phyloP scores from a whole-genome alignment of 139 green algal species.

The Pseudopediastrum boryanum region DNA sequence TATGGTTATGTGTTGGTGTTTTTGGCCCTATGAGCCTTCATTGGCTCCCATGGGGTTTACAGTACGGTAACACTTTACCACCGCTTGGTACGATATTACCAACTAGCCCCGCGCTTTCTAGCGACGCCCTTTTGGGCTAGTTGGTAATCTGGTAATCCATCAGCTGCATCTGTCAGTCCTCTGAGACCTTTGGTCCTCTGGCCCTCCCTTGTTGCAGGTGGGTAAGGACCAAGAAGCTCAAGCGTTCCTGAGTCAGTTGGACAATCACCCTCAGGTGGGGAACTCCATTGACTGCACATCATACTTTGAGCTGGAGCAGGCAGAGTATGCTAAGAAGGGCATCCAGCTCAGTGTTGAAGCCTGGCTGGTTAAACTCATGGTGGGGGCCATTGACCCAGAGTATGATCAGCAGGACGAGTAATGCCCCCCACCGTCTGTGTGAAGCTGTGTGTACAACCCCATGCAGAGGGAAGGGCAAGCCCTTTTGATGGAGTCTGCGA shows the following conservation, averaged over 20 bases:
- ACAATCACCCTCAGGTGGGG: conserved; percentile 31
- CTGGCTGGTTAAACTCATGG: conserved; percentile 41
- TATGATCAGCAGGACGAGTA: background rate
- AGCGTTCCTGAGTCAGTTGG: conserved; percentile 30
- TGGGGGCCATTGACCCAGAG: background rate
- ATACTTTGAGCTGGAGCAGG: conserved; percentile 35
- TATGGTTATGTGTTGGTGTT: too few species aligned
- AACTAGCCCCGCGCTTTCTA: too few species aligned
- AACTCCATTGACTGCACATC: background rate
- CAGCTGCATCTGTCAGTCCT: too few species aligned
- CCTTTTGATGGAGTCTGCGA: background rate
- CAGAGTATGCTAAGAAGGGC: conserved; percentile 31
- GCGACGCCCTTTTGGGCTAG: too few species aligned
- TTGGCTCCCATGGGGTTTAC: too few species aligned
- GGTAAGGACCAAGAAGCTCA: conserved; percentile 28
- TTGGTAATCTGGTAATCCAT: too few species aligned
- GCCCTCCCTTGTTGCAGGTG: conserved; percentile 19
- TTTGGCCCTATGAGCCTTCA: too few species aligned
- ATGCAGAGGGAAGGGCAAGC: background rate
- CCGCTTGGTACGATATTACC: too few species aligned
- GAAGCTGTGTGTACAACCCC: too few species aligned
- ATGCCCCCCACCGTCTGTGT: too few species aligned
- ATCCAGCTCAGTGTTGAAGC: conserved; percentile 25
- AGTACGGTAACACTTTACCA: too few species aligned
- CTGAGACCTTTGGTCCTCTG: too few species aligned